These are phyloP conservation scores for Pseudogymnoascus sp. DNA, from an alignment of 2,329 filamentous ascomycete genomes.

Conservation along the genomic window DNA sequence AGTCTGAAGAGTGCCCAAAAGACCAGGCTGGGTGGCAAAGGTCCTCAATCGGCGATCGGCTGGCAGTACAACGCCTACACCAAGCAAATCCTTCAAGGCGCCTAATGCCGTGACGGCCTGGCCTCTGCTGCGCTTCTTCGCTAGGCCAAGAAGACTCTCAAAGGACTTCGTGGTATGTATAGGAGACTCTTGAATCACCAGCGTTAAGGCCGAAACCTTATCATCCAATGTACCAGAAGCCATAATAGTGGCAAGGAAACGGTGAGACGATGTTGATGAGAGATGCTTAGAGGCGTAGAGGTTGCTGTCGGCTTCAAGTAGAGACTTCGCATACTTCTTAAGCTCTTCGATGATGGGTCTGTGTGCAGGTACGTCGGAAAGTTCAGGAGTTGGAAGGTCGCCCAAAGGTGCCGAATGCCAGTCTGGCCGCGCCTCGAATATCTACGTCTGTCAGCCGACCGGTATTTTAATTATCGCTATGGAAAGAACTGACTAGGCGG, in stretches of 20 bases:
- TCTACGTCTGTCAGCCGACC: conserved; percentile 33
- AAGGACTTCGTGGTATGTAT: conserved; percentile 86
- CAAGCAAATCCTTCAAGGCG: conserved; percentile 88
- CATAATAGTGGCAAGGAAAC: conserved; percentile 97
- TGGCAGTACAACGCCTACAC: conserved; percentile 78
- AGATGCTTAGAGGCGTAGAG: conserved; percentile 63
- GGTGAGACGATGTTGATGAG: conserved; percentile 77
- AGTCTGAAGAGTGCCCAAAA: conserved; percentile 63
- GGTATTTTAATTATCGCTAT: conserved; percentile 9
- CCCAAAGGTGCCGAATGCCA: conserved; percentile 56
- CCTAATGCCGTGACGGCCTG: conserved; percentile 89
- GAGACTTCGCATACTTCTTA: conserved; percentile 60
- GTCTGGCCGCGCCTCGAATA: conserved; percentile 54
- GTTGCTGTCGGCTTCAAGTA: conserved; percentile 70
- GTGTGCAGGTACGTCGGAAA: conserved; percentile 37
- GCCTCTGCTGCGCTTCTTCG: conserved; percentile 87
- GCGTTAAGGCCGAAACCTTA: conserved; percentile 88
- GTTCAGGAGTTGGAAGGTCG: conserved; percentile 37
- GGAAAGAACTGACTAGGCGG: conserved; percentile 25
- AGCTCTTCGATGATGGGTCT: conserved; percentile 47
- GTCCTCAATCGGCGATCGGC: conserved; percentile 68
- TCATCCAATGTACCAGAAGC: conserved; percentile 90
- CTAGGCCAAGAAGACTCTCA: conserved; percentile 71
- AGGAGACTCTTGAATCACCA: conserved; percentile 92
- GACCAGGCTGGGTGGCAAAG: conserved; percentile 70